Evolutionary conservation across 495 filamentous ascomycete species (phyloP).

Genomic region (Thermothielavioides terrestris): DNA sequence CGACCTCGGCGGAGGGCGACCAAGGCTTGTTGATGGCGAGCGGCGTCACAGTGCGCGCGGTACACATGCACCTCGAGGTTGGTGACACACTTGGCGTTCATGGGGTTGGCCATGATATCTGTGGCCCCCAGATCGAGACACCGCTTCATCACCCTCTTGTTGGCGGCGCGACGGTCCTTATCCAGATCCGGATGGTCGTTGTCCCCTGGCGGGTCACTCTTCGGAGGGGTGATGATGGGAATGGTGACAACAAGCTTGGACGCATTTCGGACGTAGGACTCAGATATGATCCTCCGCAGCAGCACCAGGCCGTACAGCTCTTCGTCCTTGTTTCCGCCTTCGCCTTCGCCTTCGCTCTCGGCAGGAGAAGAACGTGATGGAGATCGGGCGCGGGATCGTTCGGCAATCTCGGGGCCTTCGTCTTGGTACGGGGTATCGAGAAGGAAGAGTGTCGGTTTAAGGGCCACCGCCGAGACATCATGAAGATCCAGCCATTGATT

Average conservation of each 20-base stretch:
- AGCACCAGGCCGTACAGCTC: constrained; percentile 60
- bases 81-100: constrained; percentile 60
- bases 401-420: constrained; percentile 32
- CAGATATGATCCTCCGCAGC: constrained; percentile 57
- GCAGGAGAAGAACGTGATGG: constrained; percentile 38
- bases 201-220: constrained; percentile 15
- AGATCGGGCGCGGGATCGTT: constrained; percentile 23
- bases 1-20: constrained; percentile 57
- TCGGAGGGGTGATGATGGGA: constrained; percentile 47
- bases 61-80: constrained; percentile 75
- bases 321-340: constrained; percentile 35
- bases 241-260: constrained; percentile 70
- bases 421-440: constrained; percentile 59
- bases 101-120: constrained; percentile 72
- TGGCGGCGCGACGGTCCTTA: constrained; percentile 21
- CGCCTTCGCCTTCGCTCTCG: no score
- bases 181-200: constrained; percentile 11
- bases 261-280: constrained; percentile 59
- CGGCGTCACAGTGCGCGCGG: constrained; percentile 62
- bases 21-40: constrained; percentile 58
- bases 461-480: constrained; percentile 50
- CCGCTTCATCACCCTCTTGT: constrained; percentile 43
- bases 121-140: constrained; percentile 79
- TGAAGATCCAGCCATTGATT: constrained; percentile 59
- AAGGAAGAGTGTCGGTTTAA: constrained; percentile 66